These are phyloP conservation scores for Fomitiporia mediterranea DNA, from an alignment of 1,284 basidiomycete genomes.

Conservation along the genomic window DNA sequence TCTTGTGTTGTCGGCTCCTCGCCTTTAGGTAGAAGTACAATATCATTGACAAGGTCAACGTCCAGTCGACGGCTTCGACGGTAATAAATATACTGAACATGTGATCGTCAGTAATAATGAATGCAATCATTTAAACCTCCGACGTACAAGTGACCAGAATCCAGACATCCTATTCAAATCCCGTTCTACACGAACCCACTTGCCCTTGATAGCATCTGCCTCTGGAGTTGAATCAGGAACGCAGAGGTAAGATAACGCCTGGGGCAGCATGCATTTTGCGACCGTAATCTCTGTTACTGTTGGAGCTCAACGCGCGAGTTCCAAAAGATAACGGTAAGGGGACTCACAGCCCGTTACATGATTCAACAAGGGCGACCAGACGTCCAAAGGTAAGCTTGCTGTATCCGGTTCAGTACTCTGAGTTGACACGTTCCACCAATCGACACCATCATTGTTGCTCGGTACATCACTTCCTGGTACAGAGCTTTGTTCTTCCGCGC, in stretches of 20 bases:
- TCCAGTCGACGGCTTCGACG: constrained; percentile 79
- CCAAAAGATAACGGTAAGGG: background rate
- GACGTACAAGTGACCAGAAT: constrained; percentile 52
- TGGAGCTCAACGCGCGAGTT: constrained; percentile 20
- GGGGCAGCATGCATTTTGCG: constrained; percentile 64
- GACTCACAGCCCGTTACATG: constrained; percentile 78
- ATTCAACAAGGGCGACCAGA: constrained; percentile 75
- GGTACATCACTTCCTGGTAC: background rate
- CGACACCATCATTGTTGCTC: constrained; percentile 35
- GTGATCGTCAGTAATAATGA: constrained; percentile 7
- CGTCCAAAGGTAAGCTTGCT: constrained; percentile 72
- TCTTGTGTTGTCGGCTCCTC: constrained; percentile 44
- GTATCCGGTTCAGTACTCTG: constrained; percentile 40
- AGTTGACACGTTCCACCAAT: constrained; percentile 68
- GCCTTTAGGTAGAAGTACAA: constrained; percentile 49
- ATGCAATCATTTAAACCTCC: background rate
- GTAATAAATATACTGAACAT: constrained; percentile 68
- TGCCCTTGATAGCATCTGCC: constrained; percentile 74
- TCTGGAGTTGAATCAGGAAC: constrained; percentile 64
- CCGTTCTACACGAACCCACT: constrained; percentile 81
- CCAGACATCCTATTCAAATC: constrained; percentile 71
- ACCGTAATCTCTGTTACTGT: constrained; percentile 78
- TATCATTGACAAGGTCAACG: constrained; percentile 61
- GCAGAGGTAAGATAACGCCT: constrained; percentile 58
- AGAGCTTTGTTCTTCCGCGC: constrained; percentile 22